These are phyloP conservation scores for Candida pseudofarinosa DNA, from an alignment of 805 yeast species.

Conservation along the genomic window DNA sequence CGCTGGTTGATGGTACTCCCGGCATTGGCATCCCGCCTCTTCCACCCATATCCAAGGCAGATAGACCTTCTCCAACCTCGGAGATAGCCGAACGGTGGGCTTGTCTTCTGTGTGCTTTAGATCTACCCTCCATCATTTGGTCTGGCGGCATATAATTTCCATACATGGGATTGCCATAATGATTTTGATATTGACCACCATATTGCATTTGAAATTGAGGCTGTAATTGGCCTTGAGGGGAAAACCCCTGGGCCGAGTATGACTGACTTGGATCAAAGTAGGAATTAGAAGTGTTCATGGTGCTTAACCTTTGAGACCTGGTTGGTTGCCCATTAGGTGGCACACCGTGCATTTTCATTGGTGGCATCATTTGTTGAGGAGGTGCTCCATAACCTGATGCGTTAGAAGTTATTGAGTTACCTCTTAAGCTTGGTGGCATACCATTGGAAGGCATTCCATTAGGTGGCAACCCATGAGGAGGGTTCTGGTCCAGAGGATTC, in stretches of 20 bases:
- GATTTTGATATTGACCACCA: conserved; percentile 4
- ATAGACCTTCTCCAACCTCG: conserved; percentile 24
- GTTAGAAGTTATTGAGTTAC: conserved; percentile 13
- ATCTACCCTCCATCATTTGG: conserved; percentile 21
- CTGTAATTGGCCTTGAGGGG: conserved; percentile 4
- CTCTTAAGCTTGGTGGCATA: conserved; percentile 22
- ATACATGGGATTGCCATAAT: conserved; percentile 5
- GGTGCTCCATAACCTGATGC: conserved; percentile 10
- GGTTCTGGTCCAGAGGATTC: conserved; percentile 22
- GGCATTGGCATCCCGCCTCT: conserved; percentile 46
- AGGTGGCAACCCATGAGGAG: conserved; percentile 29
- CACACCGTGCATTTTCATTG: not conserved
- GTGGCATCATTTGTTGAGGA: conserved; percentile 1
- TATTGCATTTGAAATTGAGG: conserved; percentile 6
- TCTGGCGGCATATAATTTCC: conserved; percentile 23
- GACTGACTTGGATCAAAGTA: conserved; percentile 7
- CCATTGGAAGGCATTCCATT: conserved; percentile 23
- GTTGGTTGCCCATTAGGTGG: conserved; percentile 1
- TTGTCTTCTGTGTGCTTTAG: conserved; percentile 20
- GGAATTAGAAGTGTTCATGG: not conserved
- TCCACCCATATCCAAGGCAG: conserved; percentile 40
- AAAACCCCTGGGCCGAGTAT: not conserved
- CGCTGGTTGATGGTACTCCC: conserved; percentile 12
- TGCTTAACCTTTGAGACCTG: not conserved
- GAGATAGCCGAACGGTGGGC: conserved; percentile 37